Conservation (phyloP, 2,329 filamentous ascomycete genomes). For the Fusarium sp. region DNA sequence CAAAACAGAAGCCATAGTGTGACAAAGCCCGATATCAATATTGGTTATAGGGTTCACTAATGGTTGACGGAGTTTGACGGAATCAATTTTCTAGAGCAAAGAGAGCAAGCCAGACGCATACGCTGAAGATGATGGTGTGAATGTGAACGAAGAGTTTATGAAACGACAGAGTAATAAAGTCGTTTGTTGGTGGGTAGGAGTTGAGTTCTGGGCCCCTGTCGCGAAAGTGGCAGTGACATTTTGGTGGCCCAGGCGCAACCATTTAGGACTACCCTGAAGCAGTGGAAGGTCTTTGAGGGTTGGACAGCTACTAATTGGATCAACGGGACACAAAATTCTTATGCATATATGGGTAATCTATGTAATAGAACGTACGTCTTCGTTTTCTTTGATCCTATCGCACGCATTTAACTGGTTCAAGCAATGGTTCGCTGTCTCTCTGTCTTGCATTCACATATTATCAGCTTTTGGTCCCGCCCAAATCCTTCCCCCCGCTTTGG, state of each 20-base stretch:
- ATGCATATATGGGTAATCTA: neutral
- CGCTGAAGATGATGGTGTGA: neutral
- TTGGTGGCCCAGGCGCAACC: neutral
- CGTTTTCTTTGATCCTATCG: neutral
- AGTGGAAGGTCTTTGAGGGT: neutral
- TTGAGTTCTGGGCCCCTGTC: neutral
- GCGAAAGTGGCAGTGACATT: constrained; percentile 25
- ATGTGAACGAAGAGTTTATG: neutral
- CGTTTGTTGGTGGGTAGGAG: constrained; percentile 2
- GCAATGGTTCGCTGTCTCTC: neutral
- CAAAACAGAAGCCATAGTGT: constrained; percentile 17
- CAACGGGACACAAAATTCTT: neutral
- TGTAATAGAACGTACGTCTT: neutral
- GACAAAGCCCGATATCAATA: neutral
- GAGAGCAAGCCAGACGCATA: neutral
- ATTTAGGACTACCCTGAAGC: neutral
- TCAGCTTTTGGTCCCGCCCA: neutral
- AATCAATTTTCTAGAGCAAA: neutral
- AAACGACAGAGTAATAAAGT: constrained; percentile 3
- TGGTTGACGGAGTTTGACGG: neutral
- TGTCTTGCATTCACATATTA: neutral
- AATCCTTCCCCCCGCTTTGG: neutral
- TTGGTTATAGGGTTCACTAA: neutral
- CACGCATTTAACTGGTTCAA: neutral
- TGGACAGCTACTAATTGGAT: neutral